Conservation (phyloP, 306 rosid species). For the Begonia masoniana region DNA sequence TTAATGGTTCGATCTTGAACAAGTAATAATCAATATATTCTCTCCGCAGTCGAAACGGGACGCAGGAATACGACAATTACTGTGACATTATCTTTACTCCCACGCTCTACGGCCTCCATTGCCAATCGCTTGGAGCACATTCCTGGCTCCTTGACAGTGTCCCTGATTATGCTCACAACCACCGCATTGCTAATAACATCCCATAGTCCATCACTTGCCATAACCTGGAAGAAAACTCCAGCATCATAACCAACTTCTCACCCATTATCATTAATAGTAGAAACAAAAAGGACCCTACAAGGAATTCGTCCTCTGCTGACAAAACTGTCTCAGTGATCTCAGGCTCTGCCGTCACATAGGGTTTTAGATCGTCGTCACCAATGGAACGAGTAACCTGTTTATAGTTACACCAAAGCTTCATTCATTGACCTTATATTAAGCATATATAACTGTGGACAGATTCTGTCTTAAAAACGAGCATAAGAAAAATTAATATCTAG, state of each 20-base stretch:
- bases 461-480: too few relatives aligned
- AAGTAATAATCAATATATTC: slow-evolving; percentile 40
- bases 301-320: slow-evolving; percentile 56
- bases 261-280: neutral
- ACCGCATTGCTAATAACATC: slow-evolving; percentile 66
- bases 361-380: slow-evolving; percentile 89
- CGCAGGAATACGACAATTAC: slow-evolving; percentile 68
- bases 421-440: too few relatives aligned
- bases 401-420: too few relatives aligned
- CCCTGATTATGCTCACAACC: slow-evolving; percentile 47
- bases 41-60: slow-evolving; percentile 79
- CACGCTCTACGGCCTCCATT: slow-evolving; percentile 80
- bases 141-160: slow-evolving; percentile 84
- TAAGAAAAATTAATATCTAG: too few relatives aligned
- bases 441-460: too few relatives aligned
- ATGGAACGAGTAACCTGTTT: slow-evolving; percentile 87
- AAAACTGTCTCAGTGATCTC: slow-evolving; percentile 59
- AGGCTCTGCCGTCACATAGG: slow-evolving; percentile 94
- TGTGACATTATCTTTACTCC: slow-evolving; percentile 82
- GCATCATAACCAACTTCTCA: neutral
- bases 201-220: slow-evolving; percentile 97
- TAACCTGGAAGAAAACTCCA: slow-evolving; percentile 32
- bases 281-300: slow-evolving; percentile 26
- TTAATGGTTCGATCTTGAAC: too few relatives aligned
- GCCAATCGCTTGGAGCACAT: slow-evolving; percentile 95